phyloP scores from a whole-genome alignment of 2,329 filamentous ascomycete genomes.

The Proliferodiscus dingleyae region DNA sequence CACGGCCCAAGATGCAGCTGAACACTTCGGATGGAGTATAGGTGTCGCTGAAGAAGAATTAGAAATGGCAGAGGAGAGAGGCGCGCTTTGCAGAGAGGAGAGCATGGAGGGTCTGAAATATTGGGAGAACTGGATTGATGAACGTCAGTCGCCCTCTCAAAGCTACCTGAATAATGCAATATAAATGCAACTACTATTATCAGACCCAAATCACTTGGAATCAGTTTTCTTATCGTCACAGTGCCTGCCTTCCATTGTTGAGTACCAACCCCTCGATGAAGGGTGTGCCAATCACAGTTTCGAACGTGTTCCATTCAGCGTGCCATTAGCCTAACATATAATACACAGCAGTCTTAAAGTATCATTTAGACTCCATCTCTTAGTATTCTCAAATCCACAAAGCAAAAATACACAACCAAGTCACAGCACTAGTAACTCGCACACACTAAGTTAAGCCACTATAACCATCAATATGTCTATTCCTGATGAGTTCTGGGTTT shows the following conservation, averaged over 20 bases:
- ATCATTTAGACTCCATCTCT: neutral
- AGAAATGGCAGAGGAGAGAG: slow-evolving; percentile 93
- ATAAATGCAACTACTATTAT: slow-evolving; percentile 1
- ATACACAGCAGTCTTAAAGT: neutral
- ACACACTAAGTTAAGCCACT: neutral
- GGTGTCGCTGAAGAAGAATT: slow-evolving; percentile 93
- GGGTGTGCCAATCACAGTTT: neutral
- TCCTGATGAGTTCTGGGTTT: slow-evolving; percentile 22
- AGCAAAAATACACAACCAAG: neutral
- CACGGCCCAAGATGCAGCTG: slow-evolving; percentile 83
- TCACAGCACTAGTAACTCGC: too few relatives aligned
- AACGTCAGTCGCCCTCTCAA: slow-evolving; percentile 9
- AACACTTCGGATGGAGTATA: slow-evolving; percentile 93
- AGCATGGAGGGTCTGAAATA: slow-evolving; percentile 86
- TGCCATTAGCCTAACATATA: too few relatives aligned
- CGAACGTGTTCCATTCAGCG: slow-evolving; percentile 1
- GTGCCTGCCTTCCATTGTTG: neutral
- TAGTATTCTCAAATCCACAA: neutral
- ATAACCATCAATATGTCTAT: slow-evolving; percentile 5
- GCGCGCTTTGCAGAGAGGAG: slow-evolving; percentile 83
- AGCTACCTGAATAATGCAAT: slow-evolving; percentile 4
- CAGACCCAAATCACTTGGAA: neutral
- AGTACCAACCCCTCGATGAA: neutral
- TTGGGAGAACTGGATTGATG: slow-evolving; percentile 67
- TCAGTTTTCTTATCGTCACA: too few relatives aligned